Evolutionary conservation across 176 grass and related monocot genomes (phyloP).

Genomic region (Cocos nucifera): DNA sequence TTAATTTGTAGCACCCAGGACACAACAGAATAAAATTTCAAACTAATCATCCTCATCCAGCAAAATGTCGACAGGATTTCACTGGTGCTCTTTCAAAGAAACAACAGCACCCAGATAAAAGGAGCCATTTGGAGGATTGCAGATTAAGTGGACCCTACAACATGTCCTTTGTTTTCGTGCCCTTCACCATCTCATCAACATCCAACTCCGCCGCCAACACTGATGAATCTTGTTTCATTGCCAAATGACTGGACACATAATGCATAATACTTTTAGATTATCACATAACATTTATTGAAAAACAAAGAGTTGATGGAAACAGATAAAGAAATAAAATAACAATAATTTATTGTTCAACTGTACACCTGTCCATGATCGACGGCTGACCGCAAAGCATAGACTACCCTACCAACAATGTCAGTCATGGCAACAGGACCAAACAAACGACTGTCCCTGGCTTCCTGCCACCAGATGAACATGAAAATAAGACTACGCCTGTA

Average conservation of each 20-base stretch:
- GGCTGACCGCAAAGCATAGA: constrained; percentile 71
- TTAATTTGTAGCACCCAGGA: too few species aligned
- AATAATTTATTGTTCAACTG: not conserved
- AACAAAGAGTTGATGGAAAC: too few species aligned
- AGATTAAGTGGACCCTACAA: not conserved
- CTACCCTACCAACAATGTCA: constrained; percentile 70
- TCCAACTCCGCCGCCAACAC: constrained; percentile 85
- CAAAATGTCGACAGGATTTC: too few species aligned
- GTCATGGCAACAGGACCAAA: constrained; percentile 92
- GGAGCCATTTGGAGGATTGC: too few species aligned
- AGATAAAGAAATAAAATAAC: too few species aligned
- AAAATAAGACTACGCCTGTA: too few species aligned
- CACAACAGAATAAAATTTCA: too few species aligned
- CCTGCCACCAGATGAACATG: constrained; percentile 36
- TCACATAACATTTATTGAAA: too few species aligned
- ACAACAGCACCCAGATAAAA: too few species aligned
- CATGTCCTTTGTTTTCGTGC: constrained; percentile 45
- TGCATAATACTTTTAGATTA: too few species aligned
- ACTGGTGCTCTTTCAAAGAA: too few species aligned
- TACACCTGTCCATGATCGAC: constrained; percentile 97
- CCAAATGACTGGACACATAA: constrained; percentile 28
- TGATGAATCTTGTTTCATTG: constrained; percentile 58
- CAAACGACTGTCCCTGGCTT: constrained; percentile 87
- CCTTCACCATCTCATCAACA: constrained; percentile 86
- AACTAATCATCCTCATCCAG: too few species aligned